phyloP scores from a whole-genome alignment of 805 yeast genomes.

The Candida palmyrensis region DNA sequence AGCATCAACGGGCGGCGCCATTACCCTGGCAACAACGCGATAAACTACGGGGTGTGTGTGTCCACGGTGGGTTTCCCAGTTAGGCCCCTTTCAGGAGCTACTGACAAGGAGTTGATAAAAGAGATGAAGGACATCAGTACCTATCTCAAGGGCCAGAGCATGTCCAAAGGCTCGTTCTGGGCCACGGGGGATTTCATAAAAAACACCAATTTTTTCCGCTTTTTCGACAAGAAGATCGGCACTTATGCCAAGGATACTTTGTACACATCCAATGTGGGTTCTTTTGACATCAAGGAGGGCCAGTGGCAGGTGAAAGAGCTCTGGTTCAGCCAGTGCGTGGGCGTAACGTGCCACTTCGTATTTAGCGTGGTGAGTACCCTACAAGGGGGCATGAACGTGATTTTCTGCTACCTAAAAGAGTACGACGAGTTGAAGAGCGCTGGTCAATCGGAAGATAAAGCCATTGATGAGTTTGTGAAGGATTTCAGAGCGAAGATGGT shows the following conservation, averaged over 20 bases:
- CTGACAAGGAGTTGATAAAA: not conserved
- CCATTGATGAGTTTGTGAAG: slow-evolving; percentile 1
- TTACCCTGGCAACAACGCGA: slow-evolving; percentile 6
- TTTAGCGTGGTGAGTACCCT: slow-evolving; percentile 11
- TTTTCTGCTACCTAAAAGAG: slow-evolving; percentile 7
- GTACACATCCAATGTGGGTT: slow-evolving; percentile 17
- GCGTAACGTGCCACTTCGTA: slow-evolving; percentile 10
- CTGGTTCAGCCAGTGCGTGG: slow-evolving; percentile 16
- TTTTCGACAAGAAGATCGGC: slow-evolving; percentile 8
- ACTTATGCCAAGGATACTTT: slow-evolving; percentile 9
- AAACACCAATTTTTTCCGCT: slow-evolving; percentile 8
- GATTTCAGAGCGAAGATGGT: slow-evolving; percentile 1
- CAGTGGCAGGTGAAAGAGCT: slow-evolving; percentile 9
- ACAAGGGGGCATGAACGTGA: slow-evolving; percentile 13
- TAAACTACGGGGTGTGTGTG: slow-evolving; percentile 6
- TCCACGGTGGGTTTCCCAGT: not conserved
- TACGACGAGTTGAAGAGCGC: slow-evolving; percentile 6
- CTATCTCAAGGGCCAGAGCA: not conserved
- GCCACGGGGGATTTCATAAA: slow-evolving; percentile 6
- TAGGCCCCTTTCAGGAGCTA: not conserved
- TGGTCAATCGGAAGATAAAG: not conserved
- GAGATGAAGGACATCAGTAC: not conserved
- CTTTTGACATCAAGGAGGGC: slow-evolving; percentile 6
- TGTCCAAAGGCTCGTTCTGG: not conserved
- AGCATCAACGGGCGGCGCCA: slow-evolving; percentile 12